Evolutionary conservation across 805 yeast species (phyloP).

Genomic region (Candida methanosorbosa): DNA sequence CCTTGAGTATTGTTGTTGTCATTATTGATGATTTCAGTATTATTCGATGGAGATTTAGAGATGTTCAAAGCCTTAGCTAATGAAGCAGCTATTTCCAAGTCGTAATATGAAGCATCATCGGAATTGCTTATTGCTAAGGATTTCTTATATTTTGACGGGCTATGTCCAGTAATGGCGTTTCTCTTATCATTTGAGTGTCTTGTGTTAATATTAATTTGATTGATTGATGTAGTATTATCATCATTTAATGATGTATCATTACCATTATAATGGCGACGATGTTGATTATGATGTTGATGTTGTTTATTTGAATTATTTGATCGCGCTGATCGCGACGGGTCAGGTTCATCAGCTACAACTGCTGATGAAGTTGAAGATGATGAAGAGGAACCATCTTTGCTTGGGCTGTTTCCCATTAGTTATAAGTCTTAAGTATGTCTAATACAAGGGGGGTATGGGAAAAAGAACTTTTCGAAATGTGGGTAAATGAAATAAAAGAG

Average conservation of each 20-base stretch:
- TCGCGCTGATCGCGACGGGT: conserved; percentile 24
- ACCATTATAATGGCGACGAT: too few relatives aligned
- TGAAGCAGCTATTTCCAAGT: conserved; percentile 36
- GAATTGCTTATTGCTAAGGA: too few relatives aligned
- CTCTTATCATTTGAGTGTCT: too few relatives aligned
- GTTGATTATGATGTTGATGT: conserved; percentile 7
- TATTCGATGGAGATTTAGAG: conserved; percentile 22
- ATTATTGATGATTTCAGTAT: conserved; percentile 24
- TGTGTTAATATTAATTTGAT: too few relatives aligned
- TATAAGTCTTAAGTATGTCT: too few relatives aligned
- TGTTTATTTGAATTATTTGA: conserved; percentile 6
- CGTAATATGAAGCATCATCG: conserved; percentile 13
- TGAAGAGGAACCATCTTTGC: conserved; percentile 26
- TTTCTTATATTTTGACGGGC: too few relatives aligned
- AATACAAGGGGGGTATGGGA: too few relatives aligned
- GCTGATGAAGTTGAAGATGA: conserved; percentile 24
- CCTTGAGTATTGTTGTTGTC: conserved; percentile 1
- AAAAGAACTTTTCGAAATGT: too few relatives aligned
- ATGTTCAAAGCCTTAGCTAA: conserved; percentile 30
- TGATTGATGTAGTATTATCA: too few relatives aligned
- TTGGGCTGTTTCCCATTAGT: conserved; percentile 30
- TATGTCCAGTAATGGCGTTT: too few relatives aligned
- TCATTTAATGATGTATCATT: too few relatives aligned
- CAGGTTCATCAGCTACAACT: conserved; percentile 23
- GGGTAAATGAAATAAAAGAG: too few relatives aligned